phyloP scores from a whole-genome alignment of 306 rosid species.

The Trifolium repens region DNA sequence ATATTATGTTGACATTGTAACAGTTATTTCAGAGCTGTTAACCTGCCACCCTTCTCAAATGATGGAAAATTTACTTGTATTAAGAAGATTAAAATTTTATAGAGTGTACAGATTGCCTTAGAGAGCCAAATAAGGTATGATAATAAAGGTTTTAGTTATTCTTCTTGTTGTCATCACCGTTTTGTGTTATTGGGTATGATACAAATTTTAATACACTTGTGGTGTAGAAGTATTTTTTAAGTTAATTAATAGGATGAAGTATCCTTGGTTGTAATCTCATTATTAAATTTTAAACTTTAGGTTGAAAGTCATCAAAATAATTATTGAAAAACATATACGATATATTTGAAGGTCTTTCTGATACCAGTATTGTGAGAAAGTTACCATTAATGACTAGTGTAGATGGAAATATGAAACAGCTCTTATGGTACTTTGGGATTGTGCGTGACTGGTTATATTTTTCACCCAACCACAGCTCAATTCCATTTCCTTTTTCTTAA shows the following conservation, averaged over 20 bases:
- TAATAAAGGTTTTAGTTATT: conserved; percentile 14
- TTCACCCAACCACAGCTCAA: conserved; percentile 4
- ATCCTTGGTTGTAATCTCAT: neutral
- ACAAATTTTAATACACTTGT: neutral
- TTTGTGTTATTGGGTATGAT: neutral
- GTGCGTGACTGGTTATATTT: neutral
- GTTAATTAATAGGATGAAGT: neutral
- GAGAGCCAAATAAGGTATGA: neutral
- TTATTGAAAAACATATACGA: neutral
- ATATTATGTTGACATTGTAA: neutral
- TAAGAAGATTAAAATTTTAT: neutral
- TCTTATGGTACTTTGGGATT: neutral
- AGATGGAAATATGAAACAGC: neutral
- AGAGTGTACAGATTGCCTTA: neutral
- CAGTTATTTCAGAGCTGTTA: neutral
- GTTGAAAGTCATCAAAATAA: conserved; percentile 9
- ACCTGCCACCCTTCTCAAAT: conserved; percentile 4
- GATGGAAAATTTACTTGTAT: neutral
- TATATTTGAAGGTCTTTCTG: conserved; percentile 33
- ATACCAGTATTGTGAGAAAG: conserved; percentile 6
- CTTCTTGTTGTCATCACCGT: neutral
- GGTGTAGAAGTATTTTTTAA: conserved; percentile 3
- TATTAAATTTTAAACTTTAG: conserved; percentile 3
- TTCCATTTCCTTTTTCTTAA: conserved; percentile 17
- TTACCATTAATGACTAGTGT: conserved; percentile 14